Evolutionary conservation across 1,284 basidiomycete species (phyloP), one percentile per base, ranked within the genome.

Genomic region (Inonotus hispidus): DNA sequence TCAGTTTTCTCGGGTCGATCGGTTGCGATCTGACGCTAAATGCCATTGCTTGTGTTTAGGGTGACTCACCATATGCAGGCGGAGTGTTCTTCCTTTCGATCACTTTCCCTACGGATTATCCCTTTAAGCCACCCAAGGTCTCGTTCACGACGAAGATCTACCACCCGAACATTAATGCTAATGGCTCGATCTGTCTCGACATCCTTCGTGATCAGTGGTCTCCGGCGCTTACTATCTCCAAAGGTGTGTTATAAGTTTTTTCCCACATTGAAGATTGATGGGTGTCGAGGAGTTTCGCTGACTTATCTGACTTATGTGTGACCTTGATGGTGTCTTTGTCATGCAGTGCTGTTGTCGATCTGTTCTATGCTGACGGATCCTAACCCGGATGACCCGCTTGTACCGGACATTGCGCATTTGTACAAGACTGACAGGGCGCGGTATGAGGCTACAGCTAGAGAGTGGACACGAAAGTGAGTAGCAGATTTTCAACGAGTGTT

Each of bases 111-210:
- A 88, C 88, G 76, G 95, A 98, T 77, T 98, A 98, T 81, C 95
- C 95, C 46, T 97, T 98, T 88, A 96, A 96, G 82, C 96, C 97
- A 45, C 97, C 97, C 75, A 98, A 98, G 85, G 94, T 99, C 76
- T 92, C 90, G 78, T 99, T 99, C 79, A 95, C 93, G 69, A 99
- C 96, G 72, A 98, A 96, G 88, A 92, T 92, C 69, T 95, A 94
- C 75, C 94, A 96, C 76, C 92, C 93, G 54, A 96, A 96, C 81
- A 95, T 97, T 91, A 97, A 97, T 74, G 90, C 91, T 67, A 95
- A 97, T 71, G 97, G 97, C 54, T 95, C 93, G 68, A 99, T 99
- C 77, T 99, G 97, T 77, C 81, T 99, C 69, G 97, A 98, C 76
- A 98, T 98, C 72, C 79, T 98, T 73, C 85, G 93, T 78, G 95